These are phyloP conservation scores for Psophocarpus tetragonolobus DNA, from an alignment of 306 rosid species.

Conservation along the genomic window DNA sequence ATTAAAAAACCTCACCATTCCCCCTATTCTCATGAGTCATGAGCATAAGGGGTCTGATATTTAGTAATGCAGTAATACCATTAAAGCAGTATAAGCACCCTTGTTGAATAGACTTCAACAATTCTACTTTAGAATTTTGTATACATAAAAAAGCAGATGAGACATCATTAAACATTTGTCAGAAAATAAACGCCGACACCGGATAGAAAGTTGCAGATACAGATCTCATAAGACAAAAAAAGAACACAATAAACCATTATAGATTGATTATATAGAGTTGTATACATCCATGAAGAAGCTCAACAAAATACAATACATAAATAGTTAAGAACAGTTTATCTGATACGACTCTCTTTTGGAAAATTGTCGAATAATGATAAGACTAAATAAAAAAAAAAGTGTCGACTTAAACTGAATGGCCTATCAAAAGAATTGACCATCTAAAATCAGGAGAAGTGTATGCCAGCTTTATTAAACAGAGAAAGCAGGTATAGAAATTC, in stretches of 20 bases:
- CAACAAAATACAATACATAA: constrained; percentile 11
- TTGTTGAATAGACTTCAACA: not conserved
- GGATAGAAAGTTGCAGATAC: not conserved
- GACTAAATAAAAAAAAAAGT: not conserved
- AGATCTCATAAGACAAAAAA: not conserved
- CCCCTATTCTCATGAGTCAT: too few species aligned
- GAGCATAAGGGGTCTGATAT: too few species aligned
- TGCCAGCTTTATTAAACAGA: constrained; percentile 79
- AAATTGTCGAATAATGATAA: not conserved
- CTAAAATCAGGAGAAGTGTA: constrained; percentile 64
- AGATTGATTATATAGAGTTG: not conserved
- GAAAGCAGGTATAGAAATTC: constrained; percentile 79
- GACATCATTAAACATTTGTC: not conserved
- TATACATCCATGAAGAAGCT: not conserved
- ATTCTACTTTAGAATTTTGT: not conserved
- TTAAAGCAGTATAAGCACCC: too few species aligned
- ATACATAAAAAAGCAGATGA: too few species aligned
- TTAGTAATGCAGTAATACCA: too few species aligned
- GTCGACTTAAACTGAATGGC: not conserved
- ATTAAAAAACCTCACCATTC: too few species aligned
- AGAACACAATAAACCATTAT: not conserved
- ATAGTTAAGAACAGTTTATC: not conserved
- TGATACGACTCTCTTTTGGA: not conserved
- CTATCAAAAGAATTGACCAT: not conserved
- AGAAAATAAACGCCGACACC: not conserved